Evolutionary conservation across 805 yeast species (phyloP).

Genomic region (Groenewaldozyma salmanticensis): DNA sequence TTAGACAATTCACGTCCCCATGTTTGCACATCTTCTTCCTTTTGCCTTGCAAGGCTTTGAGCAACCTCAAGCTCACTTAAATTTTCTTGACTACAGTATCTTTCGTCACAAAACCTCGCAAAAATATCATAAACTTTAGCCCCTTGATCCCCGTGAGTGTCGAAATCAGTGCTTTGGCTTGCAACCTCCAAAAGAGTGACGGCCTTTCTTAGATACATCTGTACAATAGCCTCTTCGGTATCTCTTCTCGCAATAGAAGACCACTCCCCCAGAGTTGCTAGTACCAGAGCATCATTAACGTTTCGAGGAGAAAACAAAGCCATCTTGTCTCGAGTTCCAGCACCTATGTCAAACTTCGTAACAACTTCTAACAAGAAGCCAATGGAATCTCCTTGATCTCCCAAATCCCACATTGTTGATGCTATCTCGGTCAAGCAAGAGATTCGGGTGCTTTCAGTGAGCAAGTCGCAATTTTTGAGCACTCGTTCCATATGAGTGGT

Average conservation of each 20-base stretch:
- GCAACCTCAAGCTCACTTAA: conserved; percentile 37
- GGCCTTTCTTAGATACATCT: conserved; percentile 45
- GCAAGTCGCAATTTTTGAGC: background rate
- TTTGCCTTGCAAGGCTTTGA: conserved; percentile 26
- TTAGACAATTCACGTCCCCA: conserved; percentile 40
- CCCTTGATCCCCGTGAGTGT: conserved; percentile 9
- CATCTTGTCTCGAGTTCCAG: background rate
- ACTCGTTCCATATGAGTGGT: conserved; percentile 18
- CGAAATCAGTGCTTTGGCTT: background rate
- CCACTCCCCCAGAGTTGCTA: conserved; percentile 45
- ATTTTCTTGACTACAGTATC: conserved; percentile 37
- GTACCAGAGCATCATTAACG: conserved; percentile 6
- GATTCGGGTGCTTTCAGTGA: background rate
- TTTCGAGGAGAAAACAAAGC: too few relatives aligned
- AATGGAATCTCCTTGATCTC: conserved; percentile 48
- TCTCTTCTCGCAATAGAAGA: conserved; percentile 60
- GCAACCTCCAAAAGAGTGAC: conserved; percentile 11
- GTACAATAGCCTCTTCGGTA: conserved; percentile 47
- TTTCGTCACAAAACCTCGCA: conserved; percentile 68
- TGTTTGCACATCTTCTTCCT: too few relatives aligned
- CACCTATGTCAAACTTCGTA: conserved; percentile 7
- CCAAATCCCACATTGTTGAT: conserved; percentile 53
- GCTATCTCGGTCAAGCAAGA: conserved; percentile 43
- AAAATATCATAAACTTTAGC: conserved; percentile 47
- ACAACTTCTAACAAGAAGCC: conserved; percentile 36